Base-by-base conservation (phyloP, 352 stramenopile species). In the Globisporangium yorkense region DNA sequence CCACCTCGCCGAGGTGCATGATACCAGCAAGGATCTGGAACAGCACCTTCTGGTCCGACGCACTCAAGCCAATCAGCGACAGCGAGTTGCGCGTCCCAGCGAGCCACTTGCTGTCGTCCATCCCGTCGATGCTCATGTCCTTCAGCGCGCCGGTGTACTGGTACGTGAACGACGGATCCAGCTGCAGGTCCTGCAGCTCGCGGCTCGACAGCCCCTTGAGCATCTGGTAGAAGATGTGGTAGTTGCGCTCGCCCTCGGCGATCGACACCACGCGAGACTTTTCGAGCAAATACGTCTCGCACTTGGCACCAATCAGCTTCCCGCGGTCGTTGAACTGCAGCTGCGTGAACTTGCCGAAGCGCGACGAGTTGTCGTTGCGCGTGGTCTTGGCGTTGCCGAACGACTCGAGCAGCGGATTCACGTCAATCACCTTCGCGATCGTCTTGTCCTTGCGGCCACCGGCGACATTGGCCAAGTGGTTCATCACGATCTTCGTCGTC, bases 141-240 rank as follows among this genome's bases (percentile, higher is more conserved):
- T 66, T 69, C 10, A 94, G 66, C 4, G 72, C 72, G 15, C 83
- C 83, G 16, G 76, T 89, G 64, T 95, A 95, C 56, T 78, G 70
- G 65, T 93, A 95, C 40, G 71, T 67, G 47, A 79, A 77, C 18
- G 72, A 66, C 31, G 77, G 65, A 49, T 95, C 77, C 3, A 95
- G 68, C 16, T 83, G 70, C 51, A 84, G 82, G 1, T 87, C 80
- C 35, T 79, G 68, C 2, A 77, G 71, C 59, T 90, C 78, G 3
- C 59, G 54, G 13, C 63, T 66, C 12, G 81, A 72, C 7, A 95
- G 65, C 54, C 85, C 85, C 24, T 77, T 63, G 16, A 95, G 68
- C 54, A 95, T 80, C 72, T 99, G 94, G 70, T 99, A 99, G 67
- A 99, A 99, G 63, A 98, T 97, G 68, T 99, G 96, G 72, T 98